Evolutionary conservation across 2,329 filamentous ascomycete genomes (phyloP).

Genomic region (Sporothrix sp.): DNA sequence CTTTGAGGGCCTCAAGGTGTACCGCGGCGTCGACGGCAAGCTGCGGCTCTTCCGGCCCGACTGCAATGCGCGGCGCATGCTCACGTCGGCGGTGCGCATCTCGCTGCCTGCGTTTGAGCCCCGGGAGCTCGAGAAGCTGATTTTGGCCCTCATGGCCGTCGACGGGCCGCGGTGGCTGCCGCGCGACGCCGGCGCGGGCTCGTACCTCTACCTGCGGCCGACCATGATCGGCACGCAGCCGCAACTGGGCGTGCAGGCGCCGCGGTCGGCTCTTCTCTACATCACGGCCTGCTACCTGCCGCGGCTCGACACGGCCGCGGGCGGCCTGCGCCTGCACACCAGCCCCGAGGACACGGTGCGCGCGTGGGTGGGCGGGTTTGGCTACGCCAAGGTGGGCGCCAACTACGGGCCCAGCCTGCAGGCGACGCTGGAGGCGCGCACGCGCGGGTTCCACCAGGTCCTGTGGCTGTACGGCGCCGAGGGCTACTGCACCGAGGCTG

Average conservation of each 20-base stretch:
- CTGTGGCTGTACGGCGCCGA: constrained; percentile 84
- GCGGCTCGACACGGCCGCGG: constrained; percentile 38
- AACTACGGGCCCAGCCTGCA: constrained; percentile 84
- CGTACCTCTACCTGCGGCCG: constrained; percentile 76
- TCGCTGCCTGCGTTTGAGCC: constrained; percentile 66
- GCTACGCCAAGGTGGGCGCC: constrained; percentile 83
- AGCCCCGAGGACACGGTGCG: constrained; percentile 73
- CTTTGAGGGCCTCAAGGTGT: constrained; percentile 77
- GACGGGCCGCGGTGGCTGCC: constrained; percentile 71
- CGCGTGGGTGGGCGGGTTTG: constrained; percentile 89
- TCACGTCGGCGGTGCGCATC: constrained; percentile 53
- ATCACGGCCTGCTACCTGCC: constrained; percentile 62
- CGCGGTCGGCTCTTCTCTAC: constrained; percentile 79
- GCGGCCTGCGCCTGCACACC: constrained; percentile 66
- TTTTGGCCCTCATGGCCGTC: constrained; percentile 59
- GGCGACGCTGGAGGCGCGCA: constrained; percentile 65
- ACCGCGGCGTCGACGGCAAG: constrained; percentile 66
- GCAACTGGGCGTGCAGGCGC: constrained; percentile 70
- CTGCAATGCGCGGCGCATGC: constrained; percentile 58
- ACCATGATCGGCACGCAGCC: constrained; percentile 76
- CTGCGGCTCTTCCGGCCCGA: constrained; percentile 70
- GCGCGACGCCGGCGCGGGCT: constrained; percentile 47
- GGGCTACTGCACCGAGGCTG: constrained; percentile 77
- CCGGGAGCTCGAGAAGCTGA: constrained; percentile 61
- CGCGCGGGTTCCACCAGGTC: constrained; percentile 73